A percentile compares a stretch with the other conserved stretches of the same genome.
Evolutionary conservation across 2,329 filamentous ascomycete species (phyloP).

Genomic region (Emmonsiellopsis sp.): DNA sequence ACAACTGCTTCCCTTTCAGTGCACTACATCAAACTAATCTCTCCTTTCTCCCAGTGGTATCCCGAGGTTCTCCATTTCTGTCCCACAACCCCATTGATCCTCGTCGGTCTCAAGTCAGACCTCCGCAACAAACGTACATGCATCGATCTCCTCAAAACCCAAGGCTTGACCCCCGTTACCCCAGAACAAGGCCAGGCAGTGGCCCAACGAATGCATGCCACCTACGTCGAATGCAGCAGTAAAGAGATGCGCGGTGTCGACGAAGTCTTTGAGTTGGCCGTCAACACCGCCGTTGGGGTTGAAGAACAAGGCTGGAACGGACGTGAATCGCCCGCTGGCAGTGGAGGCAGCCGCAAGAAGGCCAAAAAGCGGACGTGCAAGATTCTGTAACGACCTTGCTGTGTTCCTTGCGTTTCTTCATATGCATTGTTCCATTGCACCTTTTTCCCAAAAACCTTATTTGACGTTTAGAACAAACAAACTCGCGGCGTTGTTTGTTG

Average conservation of each 20-base stretch:
- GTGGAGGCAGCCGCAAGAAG: slow-evolving; percentile 40
- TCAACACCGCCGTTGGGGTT: slow-evolving; percentile 79
- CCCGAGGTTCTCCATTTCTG: slow-evolving; percentile 98
- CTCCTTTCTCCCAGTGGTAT: slow-evolving; percentile 63
- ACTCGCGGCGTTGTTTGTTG: neutral
- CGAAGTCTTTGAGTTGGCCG: slow-evolving; percentile 88
- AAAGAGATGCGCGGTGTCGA: slow-evolving; percentile 96
- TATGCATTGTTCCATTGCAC: neutral
- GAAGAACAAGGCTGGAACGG: slow-evolving; percentile 49
- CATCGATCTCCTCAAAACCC: slow-evolving; percentile 97
- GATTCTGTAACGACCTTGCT: slow-evolving; percentile 52
- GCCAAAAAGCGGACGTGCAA: slow-evolving; percentile 79
- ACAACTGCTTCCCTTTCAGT: neutral
- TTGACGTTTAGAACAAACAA: neutral
- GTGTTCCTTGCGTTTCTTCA: neutral
- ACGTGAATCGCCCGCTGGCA: slow-evolving; percentile 21
- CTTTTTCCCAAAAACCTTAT: neutral
- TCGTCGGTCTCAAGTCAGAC: slow-evolving; percentile 94
- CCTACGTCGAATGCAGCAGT: slow-evolving; percentile 97
- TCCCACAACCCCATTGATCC: slow-evolving; percentile 89
- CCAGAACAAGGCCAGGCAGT: slow-evolving; percentile 80
- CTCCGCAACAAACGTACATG: slow-evolving; percentile 91
- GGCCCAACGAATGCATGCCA: slow-evolving; percentile 84
- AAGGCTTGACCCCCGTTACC: slow-evolving; percentile 90
- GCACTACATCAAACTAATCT: neutral